A percentile compares a stretch with the other conserved stretches of the same genome.
phyloP scores from a whole-genome alignment of 164 flowering plant genomes.

The Santalum album region DNA sequence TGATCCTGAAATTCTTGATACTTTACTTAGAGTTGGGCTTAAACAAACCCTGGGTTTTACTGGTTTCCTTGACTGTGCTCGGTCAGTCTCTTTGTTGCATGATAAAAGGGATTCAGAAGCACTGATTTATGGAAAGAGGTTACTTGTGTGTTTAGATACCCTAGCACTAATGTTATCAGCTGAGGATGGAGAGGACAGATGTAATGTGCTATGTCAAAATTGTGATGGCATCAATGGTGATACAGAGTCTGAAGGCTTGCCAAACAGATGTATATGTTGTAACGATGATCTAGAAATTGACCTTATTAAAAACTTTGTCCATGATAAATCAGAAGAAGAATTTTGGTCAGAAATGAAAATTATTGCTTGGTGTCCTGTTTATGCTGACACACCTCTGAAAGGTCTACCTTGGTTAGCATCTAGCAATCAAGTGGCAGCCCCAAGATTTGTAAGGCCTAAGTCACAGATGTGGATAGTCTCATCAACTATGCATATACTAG shows the following conservation, averaged over 20 bases:
- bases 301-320: constrained; percentile 27
- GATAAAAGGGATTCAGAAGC: constrained; percentile 48
- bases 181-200: constrained; percentile 15
- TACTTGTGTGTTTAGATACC: constrained; percentile 51
- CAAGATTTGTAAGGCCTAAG: constrained; percentile 56
- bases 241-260: constrained; percentile 4
- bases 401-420: constrained; percentile 75
- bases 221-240: constrained; percentile 9
- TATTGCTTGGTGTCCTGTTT: constrained; percentile 85
- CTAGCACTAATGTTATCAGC: constrained; percentile 39
- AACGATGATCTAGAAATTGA: constrained; percentile 26
- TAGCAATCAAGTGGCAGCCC: constrained; percentile 47
- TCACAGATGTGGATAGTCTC: constrained; percentile 89
- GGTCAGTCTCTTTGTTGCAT: constrained; percentile 62
- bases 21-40: constrained; percentile 59
- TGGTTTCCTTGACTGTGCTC: constrained; percentile 84
- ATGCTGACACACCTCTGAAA: constrained; percentile 49
- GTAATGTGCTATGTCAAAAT: constrained; percentile 4
- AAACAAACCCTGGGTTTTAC: constrained; percentile 43
- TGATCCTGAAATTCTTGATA: constrained; percentile 51
- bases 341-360: constrained; percentile 75
- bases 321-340: constrained; percentile 38
- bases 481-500: constrained; percentile 55
- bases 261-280: constrained; percentile 6
- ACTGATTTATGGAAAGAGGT: constrained; percentile 34